Evolutionary conservation across 2,329 filamentous ascomycete species (phyloP), one percentile per base, ranked within the genome.

Genomic region (Xylaria sp.): DNA sequence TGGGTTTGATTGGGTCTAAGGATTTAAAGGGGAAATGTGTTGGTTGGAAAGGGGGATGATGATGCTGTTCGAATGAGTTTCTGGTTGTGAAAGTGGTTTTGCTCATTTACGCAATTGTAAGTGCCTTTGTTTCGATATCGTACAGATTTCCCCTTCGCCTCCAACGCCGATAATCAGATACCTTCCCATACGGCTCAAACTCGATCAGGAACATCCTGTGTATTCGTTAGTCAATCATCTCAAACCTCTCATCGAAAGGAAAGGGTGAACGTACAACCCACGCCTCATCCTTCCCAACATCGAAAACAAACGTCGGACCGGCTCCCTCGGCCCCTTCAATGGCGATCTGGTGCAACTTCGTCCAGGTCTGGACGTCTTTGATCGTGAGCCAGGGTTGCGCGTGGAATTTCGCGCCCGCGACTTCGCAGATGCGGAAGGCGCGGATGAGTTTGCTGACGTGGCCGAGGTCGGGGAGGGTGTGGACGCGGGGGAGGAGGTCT

Each of bases 361-460:
- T 69, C 87, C 87, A 92, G 67, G 82, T 76, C 3, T 80, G 78
- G 0, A 81, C 79, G 0, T 78, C 78, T 62, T 78, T 79, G 46
- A 91, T 73, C 55, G 75, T 72, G 35, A 84, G 77, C 77, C 81
- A 81, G 2, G 78, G 73, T 58, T 71, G 75, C 23, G 76, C 71
- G 10, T 71, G 68, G 65, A 76, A 88, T 47, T 72, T 71, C 64
- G 70, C 67, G 55, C 79, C 81, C 1, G 80, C 68, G 37, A 78
- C 70, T 70, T 87, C 79, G 1, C 84, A 90, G 67, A 91, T 74
- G 3, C 82, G 81, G 16, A 94, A 72, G 1, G 90, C 87, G 37
- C 92, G 79, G 6, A 87, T 79, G 4, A 95, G 75, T 73, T 97
- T 97, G 57, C 86, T 79, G 8, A 85, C 80, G 74, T 97, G 93